Base-by-base conservation (phyloP, 2,329 filamentous ascomycete genomes). In the Beauveria sp. region DNA sequence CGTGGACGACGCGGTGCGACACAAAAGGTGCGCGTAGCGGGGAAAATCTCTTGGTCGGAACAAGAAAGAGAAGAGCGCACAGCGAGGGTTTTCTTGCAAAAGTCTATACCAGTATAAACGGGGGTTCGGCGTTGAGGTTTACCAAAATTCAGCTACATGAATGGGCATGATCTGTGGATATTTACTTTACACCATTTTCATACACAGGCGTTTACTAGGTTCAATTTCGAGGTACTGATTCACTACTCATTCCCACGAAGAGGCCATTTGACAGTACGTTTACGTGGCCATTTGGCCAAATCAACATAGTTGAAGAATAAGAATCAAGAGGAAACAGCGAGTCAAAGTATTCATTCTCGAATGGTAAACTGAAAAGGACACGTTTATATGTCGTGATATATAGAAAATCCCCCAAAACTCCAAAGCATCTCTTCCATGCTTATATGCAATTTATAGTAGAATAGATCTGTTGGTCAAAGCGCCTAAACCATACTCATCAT, bases 401-500 rank as follows among this genome's bases (percentile, higher is more conserved):
- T 46, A 34, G 12, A 42, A 34, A 51, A 56, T 43, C 3, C 18
- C 20, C 45, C 34, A 62, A 62, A 62, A 62, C 53, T 49, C 58
- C 58, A 26, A 54, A 47, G 46, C 42, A 60, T 54, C 28, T 54
- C 26, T 52, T 9, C 42, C 28, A 60, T 54, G 58, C 50, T 28
- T 60, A 26, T 54, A 60, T 60, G 58, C 50, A 18, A 47, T 45
- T 47, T 40, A 47, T 54, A 40, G 50, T 47, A 47, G 50, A 55
- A 62, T 38, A 52, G 24, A 45, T 61, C 6, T 46, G n/a, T 7
- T 40, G 5, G 10, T 6, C 49, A 12, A 38, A 20, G 3, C 18
- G n/a, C 16, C n/a, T 54, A 55, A 3, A 20, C 49, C 51, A 60
- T 47, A 18, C 46, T 34, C 68, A 68, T 34, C 68, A 68, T 20